phyloP scores from a whole-genome alignment of 768 basidiomycete species.

The Mycena maculata region DNA sequence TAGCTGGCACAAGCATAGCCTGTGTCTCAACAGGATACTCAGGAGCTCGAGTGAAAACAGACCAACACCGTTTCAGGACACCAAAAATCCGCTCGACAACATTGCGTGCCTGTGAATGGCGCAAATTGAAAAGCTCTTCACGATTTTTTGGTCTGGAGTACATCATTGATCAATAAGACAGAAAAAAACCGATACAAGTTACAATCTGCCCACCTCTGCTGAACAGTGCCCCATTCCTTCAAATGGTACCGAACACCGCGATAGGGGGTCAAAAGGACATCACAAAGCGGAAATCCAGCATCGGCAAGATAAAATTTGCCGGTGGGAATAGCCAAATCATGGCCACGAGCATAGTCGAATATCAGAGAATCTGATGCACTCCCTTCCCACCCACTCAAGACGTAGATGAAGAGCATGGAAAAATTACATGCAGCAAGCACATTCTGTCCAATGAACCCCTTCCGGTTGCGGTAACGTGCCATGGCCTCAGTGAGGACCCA shows the following conservation, averaged over 20 bases:
- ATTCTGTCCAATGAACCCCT: slow-evolving; percentile 33
- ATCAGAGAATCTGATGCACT: no score
- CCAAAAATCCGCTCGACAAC: no score
- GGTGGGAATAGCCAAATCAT: not conserved
- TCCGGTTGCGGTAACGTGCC: slow-evolving; percentile 40
- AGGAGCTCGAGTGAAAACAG: no score
- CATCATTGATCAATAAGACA: no score
- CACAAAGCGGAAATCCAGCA: no score
- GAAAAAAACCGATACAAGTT: no score
- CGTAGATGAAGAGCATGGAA: slow-evolving; percentile 5
- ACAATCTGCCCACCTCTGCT: slow-evolving; percentile 11
- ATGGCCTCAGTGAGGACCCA: slow-evolving; percentile 33
- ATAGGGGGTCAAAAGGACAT: slow-evolving; percentile 40
- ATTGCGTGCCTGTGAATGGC: not conserved
- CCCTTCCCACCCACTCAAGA: slow-evolving; percentile 2
- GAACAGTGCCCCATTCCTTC: slow-evolving; percentile 36
- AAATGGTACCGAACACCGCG: slow-evolving; percentile 40
- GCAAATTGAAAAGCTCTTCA: slow-evolving; percentile 1
- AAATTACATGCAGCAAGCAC: slow-evolving; percentile 10
- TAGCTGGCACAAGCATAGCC: no score
- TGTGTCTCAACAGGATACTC: no score
- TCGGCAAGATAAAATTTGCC: not conserved
- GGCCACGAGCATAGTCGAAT: slow-evolving; percentile 1
- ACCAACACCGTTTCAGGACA: no score
- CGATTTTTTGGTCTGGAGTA: not conserved